Conservation (phyloP, 1,284 basidiomycete genomes). For the Trametes versicolor region DNA sequence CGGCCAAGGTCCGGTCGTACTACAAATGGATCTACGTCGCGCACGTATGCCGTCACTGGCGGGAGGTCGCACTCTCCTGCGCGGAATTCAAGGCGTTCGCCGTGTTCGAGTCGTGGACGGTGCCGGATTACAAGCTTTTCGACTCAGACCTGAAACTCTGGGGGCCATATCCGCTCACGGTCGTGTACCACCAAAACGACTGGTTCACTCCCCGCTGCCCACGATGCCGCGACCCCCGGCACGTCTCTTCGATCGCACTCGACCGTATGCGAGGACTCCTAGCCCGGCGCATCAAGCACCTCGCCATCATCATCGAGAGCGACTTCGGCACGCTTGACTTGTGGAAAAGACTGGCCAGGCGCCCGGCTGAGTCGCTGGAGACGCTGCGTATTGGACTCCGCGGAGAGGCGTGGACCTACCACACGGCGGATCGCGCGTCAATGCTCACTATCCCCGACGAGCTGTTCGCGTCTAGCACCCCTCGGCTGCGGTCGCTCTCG, state of each 20-base stretch:
- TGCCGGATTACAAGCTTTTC: not conserved
- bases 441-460: conserved; percentile 13
- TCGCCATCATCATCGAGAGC: conserved; percentile 18
- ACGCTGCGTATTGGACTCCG: conserved; percentile 16
- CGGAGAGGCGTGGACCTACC: conserved; percentile 14
- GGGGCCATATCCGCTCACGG: conserved; percentile 10
- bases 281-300: conserved; percentile 4
- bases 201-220: conserved; percentile 1
- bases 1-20: conserved; percentile 7
- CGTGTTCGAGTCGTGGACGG: conserved; percentile 15
- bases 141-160: not conserved
- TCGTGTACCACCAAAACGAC: conserved; percentile 19
- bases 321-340: conserved; percentile 12
- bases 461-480: conserved; percentile 10
- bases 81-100: conserved; percentile 18
- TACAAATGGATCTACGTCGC: conserved; percentile 24
- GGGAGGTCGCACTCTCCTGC: conserved; percentile 22
- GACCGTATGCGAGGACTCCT: not conserved
- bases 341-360: conserved; percentile 1
- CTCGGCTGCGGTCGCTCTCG: conserved; percentile 10
- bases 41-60: conserved; percentile 27
- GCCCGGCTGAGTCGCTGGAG: conserved; percentile 9
- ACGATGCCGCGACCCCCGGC: conserved; percentile 4
- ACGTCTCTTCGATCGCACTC: not conserved
- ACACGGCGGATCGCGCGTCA: not conserved